Evolutionary conservation across 805 yeast species (phyloP).

Genomic region (Starmera amethionina): DNA sequence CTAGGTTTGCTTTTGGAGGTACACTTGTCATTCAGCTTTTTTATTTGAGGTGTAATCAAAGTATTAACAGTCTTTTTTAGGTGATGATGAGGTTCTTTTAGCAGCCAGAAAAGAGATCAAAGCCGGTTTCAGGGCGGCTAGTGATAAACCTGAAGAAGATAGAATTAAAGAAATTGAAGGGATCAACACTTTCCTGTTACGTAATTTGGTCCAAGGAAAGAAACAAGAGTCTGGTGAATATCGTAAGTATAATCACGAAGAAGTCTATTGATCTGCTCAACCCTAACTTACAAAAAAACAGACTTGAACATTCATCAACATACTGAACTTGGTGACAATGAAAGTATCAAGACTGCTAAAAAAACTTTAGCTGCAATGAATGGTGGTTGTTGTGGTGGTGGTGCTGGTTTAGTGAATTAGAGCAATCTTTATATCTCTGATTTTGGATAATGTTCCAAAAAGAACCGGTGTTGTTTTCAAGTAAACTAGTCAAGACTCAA

Average conservation of each 20-base stretch:
- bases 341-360: slow-evolving; percentile 49
- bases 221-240: slow-evolving; percentile 34
- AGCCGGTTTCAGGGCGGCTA: slow-evolving; percentile 41
- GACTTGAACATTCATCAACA: slow-evolving; percentile 64
- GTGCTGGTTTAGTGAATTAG: slow-evolving; percentile 15
- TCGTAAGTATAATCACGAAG: slow-evolving; percentile 12
- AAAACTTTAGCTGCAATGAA: slow-evolving; percentile 37
- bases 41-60: neutral
- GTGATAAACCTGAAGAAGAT: slow-evolving; percentile 35
- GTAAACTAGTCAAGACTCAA: too few relatives aligned
- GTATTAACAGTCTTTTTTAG: slow-evolving; percentile 13
- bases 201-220: slow-evolving; percentile 83
- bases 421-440: too few relatives aligned
- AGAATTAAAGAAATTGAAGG: slow-evolving; percentile 52
- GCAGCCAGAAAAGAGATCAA: slow-evolving; percentile 57
- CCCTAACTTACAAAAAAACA: slow-evolving; percentile 9
- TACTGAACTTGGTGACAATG: slow-evolving; percentile 90
- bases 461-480: too few relatives aligned
- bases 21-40: slow-evolving; percentile 3
- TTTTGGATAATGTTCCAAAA: too few relatives aligned
- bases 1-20: slow-evolving; percentile 45
- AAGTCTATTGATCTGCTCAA: slow-evolving; percentile 6
- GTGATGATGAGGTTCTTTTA: slow-evolving; percentile 30
- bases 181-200: slow-evolving; percentile 57
- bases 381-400: slow-evolving; percentile 52